A percentile compares a stretch with the other conserved stretches of the same genome.
These are phyloP conservation scores for Aechmea fasciata DNA, from an alignment of 176 grass and related monocot genomes.

Conservation along the genomic window DNA sequence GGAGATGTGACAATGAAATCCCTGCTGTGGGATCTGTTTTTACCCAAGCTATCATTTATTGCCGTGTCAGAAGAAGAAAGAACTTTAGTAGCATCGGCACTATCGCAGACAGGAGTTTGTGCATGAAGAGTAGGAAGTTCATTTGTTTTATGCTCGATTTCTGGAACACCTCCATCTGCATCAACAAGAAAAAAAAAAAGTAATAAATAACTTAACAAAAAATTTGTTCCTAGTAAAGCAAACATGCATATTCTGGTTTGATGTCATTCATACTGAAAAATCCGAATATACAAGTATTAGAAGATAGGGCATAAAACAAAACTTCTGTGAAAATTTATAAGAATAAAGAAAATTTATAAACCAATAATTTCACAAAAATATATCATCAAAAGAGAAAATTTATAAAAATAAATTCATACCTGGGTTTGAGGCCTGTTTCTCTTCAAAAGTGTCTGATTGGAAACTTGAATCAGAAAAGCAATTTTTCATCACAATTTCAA, in stretches of 20 bases:
- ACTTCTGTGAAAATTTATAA: not conserved
- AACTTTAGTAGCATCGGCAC: conserved; percentile 13
- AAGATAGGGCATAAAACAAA: not conserved
- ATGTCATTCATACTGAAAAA: not conserved
- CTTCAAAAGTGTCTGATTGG: conserved; percentile 21
- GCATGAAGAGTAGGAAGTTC: conserved; percentile 1
- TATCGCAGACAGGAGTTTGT: conserved; percentile 8
- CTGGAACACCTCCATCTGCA: not conserved
- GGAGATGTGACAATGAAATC: not conserved
- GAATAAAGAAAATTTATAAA: not conserved
- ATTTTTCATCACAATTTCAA: conserved; percentile 9
- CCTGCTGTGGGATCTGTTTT: conserved; percentile 5
- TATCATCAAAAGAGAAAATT: not conserved
- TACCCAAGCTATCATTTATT: conserved; percentile 4
- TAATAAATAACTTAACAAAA: not conserved
- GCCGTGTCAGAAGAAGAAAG: conserved; percentile 11
- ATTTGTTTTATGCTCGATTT: conserved; percentile 15
- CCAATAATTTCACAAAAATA: not conserved
- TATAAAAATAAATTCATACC: conserved; percentile 28
- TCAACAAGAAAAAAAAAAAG: not conserved
- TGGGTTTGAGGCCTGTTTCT: conserved; percentile 11
- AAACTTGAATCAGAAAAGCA: conserved; percentile 8
- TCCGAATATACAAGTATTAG: not conserved
- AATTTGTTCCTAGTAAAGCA: not conserved
- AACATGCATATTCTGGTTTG: not conserved